Conservation (phyloP, 306 rosid genomes). For the Elaeagnus macrophylla region DNA sequence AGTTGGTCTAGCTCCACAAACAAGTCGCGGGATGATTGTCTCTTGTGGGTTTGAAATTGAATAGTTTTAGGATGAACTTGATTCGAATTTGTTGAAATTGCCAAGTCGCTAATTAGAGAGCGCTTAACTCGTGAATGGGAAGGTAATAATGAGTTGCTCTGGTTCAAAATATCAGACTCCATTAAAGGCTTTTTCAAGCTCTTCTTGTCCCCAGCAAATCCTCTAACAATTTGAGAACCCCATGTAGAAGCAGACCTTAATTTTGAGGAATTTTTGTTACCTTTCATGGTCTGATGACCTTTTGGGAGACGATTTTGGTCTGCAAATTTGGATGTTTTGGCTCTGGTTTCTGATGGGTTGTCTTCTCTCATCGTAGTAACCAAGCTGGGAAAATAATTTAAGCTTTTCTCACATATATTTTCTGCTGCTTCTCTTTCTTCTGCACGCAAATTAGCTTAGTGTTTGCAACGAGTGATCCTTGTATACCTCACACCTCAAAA, state of each 20-base stretch:
- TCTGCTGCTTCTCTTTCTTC: too few relatives aligned
- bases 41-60: conserved; percentile 55
- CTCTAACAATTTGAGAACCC: conserved; percentile 93
- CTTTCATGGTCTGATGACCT: conserved; percentile 42
- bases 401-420: too few relatives aligned
- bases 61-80: conserved; percentile 64
- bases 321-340: conserved; percentile 42
- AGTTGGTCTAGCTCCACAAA: conserved; percentile 82
- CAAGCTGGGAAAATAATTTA: background rate
- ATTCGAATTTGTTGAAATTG: conserved; percentile 47
- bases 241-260: conserved; percentile 67
- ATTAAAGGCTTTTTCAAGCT: conserved; percentile 45
- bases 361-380: conserved; percentile 67
- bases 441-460: background rate
- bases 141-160: conserved; percentile 40
- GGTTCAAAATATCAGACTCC: conserved; percentile 34
- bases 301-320: conserved; percentile 81
- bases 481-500: conserved; percentile 5
- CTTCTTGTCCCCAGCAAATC: conserved; percentile 66
- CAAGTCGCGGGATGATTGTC: conserved; percentile 87
- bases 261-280: conserved; percentile 36
- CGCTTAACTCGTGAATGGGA: conserved; percentile 65
- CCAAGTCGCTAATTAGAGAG: conserved; percentile 67
- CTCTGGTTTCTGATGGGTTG: conserved; percentile 53
- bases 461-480: conserved; percentile 14